Percentiles rank a stretch among this genome's conserved stretches.
These are phyloP conservation scores for Eugenia klotzschiana DNA, from an alignment of 441 rosid species.

Conservation along the genomic window DNA sequence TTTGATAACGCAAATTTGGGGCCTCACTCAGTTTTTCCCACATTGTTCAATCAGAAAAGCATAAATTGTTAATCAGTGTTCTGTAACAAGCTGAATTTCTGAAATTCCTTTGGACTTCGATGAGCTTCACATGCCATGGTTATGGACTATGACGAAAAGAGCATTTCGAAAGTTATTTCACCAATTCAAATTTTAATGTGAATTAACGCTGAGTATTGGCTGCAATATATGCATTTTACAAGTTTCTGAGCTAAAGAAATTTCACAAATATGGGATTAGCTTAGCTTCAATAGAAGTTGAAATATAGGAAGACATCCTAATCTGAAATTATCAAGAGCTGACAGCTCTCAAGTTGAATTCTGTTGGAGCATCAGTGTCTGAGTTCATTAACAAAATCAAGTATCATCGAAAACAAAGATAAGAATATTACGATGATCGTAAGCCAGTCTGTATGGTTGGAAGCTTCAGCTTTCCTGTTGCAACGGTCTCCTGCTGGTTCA, in stretches of 20 bases:
- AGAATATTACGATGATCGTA: constrained; percentile 64
- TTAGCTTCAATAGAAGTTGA: background rate
- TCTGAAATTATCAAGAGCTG: background rate
- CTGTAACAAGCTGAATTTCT: background rate
- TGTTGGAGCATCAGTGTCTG: background rate
- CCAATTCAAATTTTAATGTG: background rate
- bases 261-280: background rate
- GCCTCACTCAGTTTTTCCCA: background rate
- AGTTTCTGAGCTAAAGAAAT: background rate
- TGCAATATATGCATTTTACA: background rate
- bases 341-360: background rate
- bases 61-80: background rate
- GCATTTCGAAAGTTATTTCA: background rate
- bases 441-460: constrained; percentile 85
- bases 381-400: background rate
- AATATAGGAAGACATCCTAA: background rate
- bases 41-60: background rate
- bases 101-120: background rate
- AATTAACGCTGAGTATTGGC: background rate
- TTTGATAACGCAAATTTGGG: background rate
- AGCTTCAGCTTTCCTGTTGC: constrained; percentile 80
- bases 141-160: background rate
- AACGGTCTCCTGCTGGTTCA: constrained; percentile 83
- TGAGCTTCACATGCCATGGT: background rate
- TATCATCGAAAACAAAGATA: background rate